Conservation (phyloP, 2,329 filamentous ascomycete genomes). For the Arthrinium phaeospermum region DNA sequence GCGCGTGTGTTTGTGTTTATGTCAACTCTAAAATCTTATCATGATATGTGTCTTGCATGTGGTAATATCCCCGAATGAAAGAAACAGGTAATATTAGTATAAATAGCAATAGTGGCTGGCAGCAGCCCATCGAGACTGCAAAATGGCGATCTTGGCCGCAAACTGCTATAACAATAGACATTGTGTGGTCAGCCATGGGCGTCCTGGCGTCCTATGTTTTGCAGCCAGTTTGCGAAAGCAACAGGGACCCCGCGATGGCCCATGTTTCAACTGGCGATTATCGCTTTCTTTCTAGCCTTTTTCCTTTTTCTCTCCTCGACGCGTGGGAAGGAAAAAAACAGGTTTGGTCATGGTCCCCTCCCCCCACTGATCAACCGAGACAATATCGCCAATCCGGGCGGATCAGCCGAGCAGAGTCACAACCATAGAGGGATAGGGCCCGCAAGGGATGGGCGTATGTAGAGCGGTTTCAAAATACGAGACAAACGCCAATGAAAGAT, state of each 20-base stretch:
- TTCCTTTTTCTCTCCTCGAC: neutral
- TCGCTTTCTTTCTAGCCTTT: neutral
- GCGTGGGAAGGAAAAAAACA: neutral
- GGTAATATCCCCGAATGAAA: neutral
- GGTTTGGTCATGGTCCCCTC: neutral
- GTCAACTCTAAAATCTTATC: neutral
- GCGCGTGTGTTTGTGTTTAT: neutral
- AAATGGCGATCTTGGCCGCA: neutral
- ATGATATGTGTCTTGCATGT: neutral
- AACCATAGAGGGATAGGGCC: neutral
- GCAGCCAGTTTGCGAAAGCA: neutral
- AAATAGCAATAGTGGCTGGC: neutral
- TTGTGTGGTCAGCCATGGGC: neutral
- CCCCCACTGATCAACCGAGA: conserved; percentile 7
- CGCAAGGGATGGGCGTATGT: neutral
- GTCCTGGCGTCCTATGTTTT: neutral
- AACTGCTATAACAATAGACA: neutral
- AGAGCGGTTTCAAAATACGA: neutral
- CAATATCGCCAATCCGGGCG: conserved; percentile 10
- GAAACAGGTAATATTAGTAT: neutral
- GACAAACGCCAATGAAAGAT: neutral
- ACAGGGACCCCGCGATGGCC: neutral
- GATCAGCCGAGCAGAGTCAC: neutral
- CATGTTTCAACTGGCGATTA: neutral
- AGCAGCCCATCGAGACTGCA: neutral